Conservation (phyloP, 768 basidiomycete species). For the Kwoniella pini region DNA sequence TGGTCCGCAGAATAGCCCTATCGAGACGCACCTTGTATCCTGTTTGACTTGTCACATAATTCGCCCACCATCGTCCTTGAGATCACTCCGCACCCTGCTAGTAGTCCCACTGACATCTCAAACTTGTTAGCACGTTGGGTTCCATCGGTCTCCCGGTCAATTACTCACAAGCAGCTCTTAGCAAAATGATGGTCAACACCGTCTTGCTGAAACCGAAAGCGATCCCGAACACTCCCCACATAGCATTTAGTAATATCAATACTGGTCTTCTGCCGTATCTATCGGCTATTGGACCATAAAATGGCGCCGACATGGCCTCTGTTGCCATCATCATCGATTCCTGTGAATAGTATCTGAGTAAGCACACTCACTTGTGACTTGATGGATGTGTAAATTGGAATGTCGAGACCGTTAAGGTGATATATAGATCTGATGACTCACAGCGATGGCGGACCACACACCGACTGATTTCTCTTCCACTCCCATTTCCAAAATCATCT, state of each 20-base stretch:
- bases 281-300: conserved; percentile 36
- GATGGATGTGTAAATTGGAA: too few species aligned
- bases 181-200: conserved; percentile 28
- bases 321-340: conserved; percentile 36
- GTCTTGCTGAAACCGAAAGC: conserved; percentile 31
- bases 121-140: too few species aligned
- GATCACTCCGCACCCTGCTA: conserved; percentile 42
- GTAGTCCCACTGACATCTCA: conserved; percentile 29
- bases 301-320: conserved; percentile 37
- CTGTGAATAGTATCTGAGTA: conserved; percentile 5
- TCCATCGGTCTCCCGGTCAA: not conserved
- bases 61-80: conserved; percentile 42
- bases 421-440: conserved; percentile 14
- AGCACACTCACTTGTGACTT: too few species aligned
- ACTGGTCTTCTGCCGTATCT: conserved; percentile 35
- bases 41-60: conserved; percentile 38
- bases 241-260: conserved; percentile 24
- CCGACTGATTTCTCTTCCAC: conserved; percentile 40
- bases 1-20: not conserved
- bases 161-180: conserved; percentile 29
- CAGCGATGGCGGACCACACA: conserved; percentile 37
- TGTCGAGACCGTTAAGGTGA: too few species aligned
- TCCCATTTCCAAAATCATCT: conserved; percentile 41
- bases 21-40: conserved; percentile 31
- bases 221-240: conserved; percentile 32